These are phyloP conservation scores for Areca catechu DNA, from an alignment of 176 grass and related monocot genomes.

Conservation along the genomic window DNA sequence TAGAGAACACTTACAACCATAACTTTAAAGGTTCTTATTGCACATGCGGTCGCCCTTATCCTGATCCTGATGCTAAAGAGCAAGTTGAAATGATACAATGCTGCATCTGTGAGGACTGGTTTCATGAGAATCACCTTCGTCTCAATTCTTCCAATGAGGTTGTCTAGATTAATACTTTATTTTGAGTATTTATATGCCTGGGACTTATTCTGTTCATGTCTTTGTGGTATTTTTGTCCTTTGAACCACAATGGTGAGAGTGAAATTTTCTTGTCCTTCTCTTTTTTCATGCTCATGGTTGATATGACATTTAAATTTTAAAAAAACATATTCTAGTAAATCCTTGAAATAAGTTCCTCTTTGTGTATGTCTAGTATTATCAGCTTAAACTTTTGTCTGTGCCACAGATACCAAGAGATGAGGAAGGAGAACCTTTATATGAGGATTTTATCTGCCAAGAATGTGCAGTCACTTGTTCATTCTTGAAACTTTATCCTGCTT, in stretches of 20 bases:
- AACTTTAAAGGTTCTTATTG: constrained; percentile 95
- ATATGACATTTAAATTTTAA: too few relatives aligned
- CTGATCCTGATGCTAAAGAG: constrained; percentile 80
- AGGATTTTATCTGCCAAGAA: constrained; percentile 86
- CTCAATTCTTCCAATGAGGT: constrained; percentile 63
- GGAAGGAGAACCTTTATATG: constrained; percentile 74
- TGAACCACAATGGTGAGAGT: too few relatives aligned
- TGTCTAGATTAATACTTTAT: constrained; percentile 23
- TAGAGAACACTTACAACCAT: constrained; percentile 71
- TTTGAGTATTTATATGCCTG: background rate
- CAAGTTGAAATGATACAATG: constrained; percentile 99
- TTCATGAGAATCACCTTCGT: constrained; percentile 86
- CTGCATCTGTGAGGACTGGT: constrained; percentile 97
- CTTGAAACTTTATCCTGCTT: constrained; percentile 67
- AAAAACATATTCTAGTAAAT: too few relatives aligned
- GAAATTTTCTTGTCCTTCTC: too few relatives aligned
- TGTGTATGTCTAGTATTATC: background rate
- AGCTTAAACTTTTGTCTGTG: constrained; percentile 7
- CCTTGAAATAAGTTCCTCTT: too few relatives aligned
- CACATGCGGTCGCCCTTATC: constrained; percentile 83
- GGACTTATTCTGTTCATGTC: background rate
- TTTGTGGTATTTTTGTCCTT: background rate
- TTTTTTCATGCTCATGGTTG: too few relatives aligned
- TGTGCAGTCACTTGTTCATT: constrained; percentile 66
- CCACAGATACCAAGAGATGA: constrained; percentile 82